Conservation (phyloP, 106 monocot genomes). For the Alisma plantagoaquatica region DNA sequence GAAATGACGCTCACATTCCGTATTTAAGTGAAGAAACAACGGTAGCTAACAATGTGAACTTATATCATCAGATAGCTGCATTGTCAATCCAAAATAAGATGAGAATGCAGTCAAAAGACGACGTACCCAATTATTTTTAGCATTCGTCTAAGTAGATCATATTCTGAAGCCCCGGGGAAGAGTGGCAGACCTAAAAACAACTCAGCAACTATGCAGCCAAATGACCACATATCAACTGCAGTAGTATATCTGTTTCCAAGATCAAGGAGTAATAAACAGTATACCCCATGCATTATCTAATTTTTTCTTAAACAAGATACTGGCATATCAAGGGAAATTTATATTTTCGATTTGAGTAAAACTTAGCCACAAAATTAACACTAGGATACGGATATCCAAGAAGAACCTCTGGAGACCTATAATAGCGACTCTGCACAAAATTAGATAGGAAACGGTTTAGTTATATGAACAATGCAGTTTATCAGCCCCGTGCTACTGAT, state of each 20-base stretch:
- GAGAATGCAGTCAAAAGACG: no score
- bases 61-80: no score
- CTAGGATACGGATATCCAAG: constrained; percentile 97
- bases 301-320: no score
- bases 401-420: constrained; percentile 96
- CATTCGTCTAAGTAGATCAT: constrained; percentile 86
- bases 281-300: no score
- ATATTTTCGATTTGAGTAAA: no score
- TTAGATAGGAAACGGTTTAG: not conserved
- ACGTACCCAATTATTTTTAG: constrained; percentile 74
- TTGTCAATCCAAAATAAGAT: no score
- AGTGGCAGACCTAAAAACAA: constrained; percentile 90
- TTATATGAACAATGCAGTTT: not conserved
- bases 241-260: constrained; percentile 65
- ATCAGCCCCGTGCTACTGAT: no score
- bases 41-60: no score
- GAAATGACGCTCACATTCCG: no score
- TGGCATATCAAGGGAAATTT: no score
- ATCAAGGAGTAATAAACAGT: constrained; percentile 40
- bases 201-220: constrained; percentile 93
- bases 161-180: constrained; percentile 95
- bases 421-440: constrained; percentile 85
- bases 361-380: no score
- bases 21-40: no score
- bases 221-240: constrained; percentile 99